Evolutionary conservation across 495 filamentous ascomycete species (phyloP).

Genomic region (Pseudomonodictys pantanalensis): DNA sequence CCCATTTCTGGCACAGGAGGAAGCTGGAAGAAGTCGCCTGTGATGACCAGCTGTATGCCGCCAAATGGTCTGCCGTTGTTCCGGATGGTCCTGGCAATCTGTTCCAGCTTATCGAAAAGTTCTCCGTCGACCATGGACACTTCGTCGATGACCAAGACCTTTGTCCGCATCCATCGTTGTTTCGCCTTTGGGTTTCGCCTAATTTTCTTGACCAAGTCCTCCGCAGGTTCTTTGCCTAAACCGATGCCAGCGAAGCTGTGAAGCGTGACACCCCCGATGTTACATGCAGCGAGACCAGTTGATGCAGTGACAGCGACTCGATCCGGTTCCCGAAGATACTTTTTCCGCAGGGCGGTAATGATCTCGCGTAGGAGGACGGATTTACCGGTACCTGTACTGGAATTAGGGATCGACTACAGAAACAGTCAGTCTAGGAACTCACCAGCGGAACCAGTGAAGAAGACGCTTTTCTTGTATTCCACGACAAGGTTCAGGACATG

Average conservation of each 20-base stretch:
- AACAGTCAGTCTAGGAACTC: slow-evolving; percentile 9
- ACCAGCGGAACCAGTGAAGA: slow-evolving; percentile 97
- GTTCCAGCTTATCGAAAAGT: slow-evolving; percentile 92
- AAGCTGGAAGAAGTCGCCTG: slow-evolving; percentile 96
- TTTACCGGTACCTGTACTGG: slow-evolving; percentile 66
- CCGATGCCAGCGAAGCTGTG: slow-evolving; percentile 97
- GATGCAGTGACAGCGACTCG: slow-evolving; percentile 90
- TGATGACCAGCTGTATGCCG: slow-evolving; percentile 92
- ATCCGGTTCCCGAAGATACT: slow-evolving; percentile 70
- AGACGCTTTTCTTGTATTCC: slow-evolving; percentile 76
- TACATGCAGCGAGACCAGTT: slow-evolving; percentile 93
- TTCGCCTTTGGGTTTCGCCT: slow-evolving; percentile 83
- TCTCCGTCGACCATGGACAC: slow-evolving; percentile 98
- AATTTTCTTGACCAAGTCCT: slow-evolving; percentile 86
- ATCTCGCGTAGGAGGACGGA: slow-evolving; percentile 92
- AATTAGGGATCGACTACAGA: not conserved
- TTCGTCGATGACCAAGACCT: slow-evolving; percentile 86
- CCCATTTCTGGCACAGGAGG: slow-evolving; percentile 85
- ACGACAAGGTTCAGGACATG: slow-evolving; percentile 79
- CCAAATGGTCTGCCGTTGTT: slow-evolving; percentile 93
- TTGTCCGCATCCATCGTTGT: slow-evolving; percentile 82
- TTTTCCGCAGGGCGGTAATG: slow-evolving; percentile 73
- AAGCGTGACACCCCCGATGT: slow-evolving; percentile 90
- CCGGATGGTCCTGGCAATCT: slow-evolving; percentile 72
- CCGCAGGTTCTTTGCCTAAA: slow-evolving; percentile 81